Evolutionary conservation across 768 basidiomycete species (phyloP).

Genomic region (Erythrobasidium yunnanense): DNA sequence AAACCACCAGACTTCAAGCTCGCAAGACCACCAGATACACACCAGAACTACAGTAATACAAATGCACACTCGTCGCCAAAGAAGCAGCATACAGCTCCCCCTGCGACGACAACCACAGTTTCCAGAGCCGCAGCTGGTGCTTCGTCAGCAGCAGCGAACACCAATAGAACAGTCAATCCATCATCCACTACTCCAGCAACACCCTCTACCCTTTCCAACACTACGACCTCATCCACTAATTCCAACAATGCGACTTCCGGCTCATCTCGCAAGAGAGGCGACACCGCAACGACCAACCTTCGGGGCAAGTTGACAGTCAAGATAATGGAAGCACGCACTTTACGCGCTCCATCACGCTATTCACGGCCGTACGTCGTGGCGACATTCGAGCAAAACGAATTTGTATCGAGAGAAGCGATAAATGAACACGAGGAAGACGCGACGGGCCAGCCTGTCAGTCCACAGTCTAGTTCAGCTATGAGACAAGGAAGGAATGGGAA

Average conservation of each 20-base stretch:
- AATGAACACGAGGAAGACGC: constrained; percentile 57
- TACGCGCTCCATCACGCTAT: constrained; percentile 56
- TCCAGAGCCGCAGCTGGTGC: not conserved
- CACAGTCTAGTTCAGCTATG: not conserved
- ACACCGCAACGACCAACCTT: not conserved
- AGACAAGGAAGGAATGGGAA: not conserved
- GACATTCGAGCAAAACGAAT: constrained; percentile 98
- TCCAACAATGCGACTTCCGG: not conserved
- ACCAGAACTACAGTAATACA: not conserved
- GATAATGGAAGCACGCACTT: constrained; percentile 76
- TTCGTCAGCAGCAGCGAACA: not conserved
- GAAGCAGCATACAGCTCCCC: not conserved
- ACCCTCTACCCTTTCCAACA: not conserved
- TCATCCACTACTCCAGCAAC: not conserved
- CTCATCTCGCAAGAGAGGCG: constrained; percentile 11
- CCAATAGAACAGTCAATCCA: not conserved
- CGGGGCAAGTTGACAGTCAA: constrained; percentile 77
- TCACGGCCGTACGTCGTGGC: constrained; percentile 87
- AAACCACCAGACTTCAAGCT: constrained; percentile 19
- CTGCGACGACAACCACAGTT: not conserved
- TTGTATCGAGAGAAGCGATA: constrained; percentile 80
- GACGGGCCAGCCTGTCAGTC: constrained; percentile 54
- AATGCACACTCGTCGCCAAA: not conserved
- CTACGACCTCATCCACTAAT: not conserved
- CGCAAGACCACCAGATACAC: constrained; percentile 12